Evolutionary conservation across 805 yeast species (phyloP), one percentile per base, ranked within the genome.

Genomic region (Lachancea sp.): DNA sequence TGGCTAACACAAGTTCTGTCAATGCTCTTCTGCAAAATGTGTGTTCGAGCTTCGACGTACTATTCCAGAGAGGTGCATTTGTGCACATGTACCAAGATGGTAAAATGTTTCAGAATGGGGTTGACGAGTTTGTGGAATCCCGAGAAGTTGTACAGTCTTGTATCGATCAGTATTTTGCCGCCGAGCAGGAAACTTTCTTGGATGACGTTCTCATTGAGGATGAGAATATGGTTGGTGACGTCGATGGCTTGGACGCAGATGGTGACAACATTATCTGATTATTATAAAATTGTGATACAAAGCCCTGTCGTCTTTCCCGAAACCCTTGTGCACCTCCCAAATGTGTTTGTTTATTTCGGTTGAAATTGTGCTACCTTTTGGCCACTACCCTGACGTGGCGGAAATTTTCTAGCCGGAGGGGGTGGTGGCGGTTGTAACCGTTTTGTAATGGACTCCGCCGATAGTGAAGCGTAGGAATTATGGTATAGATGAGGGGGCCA

Each of bases 61-160:
- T 92, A 40, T 83, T 83, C 52, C 75, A 76, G 34, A 72, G 94
- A 43, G 78, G 78, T 34, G 97, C 97, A 0, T 92, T 89, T 55
- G 64, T 90, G 39, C 88, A 83, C 46, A 80, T 80, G 40, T 92
- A 86, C 65, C 73, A 63, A 49, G 69, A 68, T 33, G 69, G 70
- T 1, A 58, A 51, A 31, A 42, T 65, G 48, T 67, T 69, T 38
- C 61, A 60, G 41, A 63, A 62, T 44, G 67, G 62, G n/a, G 55
- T 65, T 40, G 65, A 60, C 21, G 97, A 95, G 45, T 90, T 90
- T 54, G 84, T 78, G 41, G 79, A 84, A 48, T 68, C 89, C 3
- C 74, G 90, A 50, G 77, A 80, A 51, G 82, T 80, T 32, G 90
- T 88, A 0, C 77, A 81, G 52, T 74, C 75, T 31, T 74, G 86